Conservation (phyloP, 208 protist species). For the Phytomonas serpens region DNA sequence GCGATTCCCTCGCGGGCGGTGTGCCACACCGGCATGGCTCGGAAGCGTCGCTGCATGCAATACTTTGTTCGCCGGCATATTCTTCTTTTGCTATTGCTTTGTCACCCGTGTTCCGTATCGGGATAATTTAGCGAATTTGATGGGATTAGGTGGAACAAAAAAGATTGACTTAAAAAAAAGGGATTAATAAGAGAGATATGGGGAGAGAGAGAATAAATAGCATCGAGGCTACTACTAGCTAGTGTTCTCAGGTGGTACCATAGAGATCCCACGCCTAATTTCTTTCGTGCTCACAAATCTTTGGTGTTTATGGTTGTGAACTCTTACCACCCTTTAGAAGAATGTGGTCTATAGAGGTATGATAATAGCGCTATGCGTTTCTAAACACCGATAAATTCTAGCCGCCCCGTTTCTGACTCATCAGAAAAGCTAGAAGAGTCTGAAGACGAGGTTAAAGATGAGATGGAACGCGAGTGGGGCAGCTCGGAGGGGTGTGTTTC, state of each 20-base stretch:
- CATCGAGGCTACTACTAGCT: background rate
- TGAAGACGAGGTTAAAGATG: background rate
- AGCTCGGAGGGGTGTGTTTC: background rate
- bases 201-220: slow-evolving; percentile 9
- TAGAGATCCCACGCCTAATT: too few species aligned
- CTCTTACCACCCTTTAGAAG: background rate
- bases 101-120: background rate
- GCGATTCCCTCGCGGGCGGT: background rate
- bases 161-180: background rate
- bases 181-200: background rate
- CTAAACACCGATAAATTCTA: background rate
- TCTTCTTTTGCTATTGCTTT: background rate
- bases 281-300: background rate
- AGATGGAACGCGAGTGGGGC: background rate
- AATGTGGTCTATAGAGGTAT: background rate
- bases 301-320: background rate
- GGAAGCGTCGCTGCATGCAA: background rate
- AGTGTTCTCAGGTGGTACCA: background rate
- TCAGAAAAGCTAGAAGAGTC: background rate
- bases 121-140: background rate
- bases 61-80: background rate
- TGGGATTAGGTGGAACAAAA: background rate
- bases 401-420: background rate
- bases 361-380: background rate
- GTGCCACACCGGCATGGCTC: background rate